phyloP scores from a whole-genome alignment of 2,329 filamentous ascomycete genomes.

The Fusarium marasasianum region DNA sequence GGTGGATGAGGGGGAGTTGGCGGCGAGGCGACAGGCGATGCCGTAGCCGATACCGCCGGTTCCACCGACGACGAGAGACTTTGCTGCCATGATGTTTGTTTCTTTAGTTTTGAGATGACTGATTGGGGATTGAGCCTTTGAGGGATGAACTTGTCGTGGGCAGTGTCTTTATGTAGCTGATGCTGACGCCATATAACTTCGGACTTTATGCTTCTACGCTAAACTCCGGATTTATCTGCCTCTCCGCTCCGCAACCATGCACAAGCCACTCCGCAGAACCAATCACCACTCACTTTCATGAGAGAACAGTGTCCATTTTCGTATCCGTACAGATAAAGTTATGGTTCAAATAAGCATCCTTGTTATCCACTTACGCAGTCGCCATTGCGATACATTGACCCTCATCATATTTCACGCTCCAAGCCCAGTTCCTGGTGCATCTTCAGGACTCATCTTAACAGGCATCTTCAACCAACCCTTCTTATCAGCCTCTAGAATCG shows the following conservation, averaged over 20 bases:
- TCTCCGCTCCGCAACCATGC: background rate
- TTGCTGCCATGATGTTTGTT: slow-evolving; percentile 22
- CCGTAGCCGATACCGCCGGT: slow-evolving; percentile 50
- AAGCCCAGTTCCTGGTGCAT: slow-evolving; percentile 14
- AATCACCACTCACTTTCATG: background rate
- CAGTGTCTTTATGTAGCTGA: background rate
- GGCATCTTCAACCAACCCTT: slow-evolving; percentile 28
- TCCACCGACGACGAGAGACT: slow-evolving; percentile 49
- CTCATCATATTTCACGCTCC: background rate
- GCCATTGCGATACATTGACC: too few species aligned
- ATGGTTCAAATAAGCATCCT: background rate
- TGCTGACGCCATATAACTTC: background rate
- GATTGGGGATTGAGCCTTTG: too few species aligned
- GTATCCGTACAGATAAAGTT: background rate
- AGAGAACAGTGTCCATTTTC: background rate
- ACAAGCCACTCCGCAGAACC: background rate
- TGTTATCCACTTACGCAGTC: background rate
- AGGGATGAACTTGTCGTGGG: background rate
- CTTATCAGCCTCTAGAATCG: slow-evolving; percentile 12
- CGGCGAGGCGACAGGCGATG: slow-evolving; percentile 49
- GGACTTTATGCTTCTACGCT: background rate
- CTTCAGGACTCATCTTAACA: background rate
- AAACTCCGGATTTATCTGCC: background rate
- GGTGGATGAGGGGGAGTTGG: slow-evolving; percentile 34
- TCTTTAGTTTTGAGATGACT: too few species aligned